Evolutionary conservation across 192 early-diverging fungal genomes (phyloP).

Genomic region (Rhizoclosmatium sp.): DNA sequence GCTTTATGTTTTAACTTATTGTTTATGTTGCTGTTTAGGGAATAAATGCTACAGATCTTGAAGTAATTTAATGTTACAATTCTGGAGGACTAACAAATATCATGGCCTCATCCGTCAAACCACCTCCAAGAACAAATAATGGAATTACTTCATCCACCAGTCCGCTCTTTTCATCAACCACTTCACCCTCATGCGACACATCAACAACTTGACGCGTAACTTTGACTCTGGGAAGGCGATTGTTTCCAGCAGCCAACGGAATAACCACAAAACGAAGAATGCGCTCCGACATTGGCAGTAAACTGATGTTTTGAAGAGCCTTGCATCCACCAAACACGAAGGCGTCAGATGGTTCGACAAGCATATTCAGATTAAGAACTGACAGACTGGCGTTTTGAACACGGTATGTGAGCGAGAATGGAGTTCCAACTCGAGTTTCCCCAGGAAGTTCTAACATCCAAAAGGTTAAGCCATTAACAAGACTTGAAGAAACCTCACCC

Average conservation of each 20-base stretch:
- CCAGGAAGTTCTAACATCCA: conserved; percentile 59
- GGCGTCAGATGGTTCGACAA: conserved; percentile 71
- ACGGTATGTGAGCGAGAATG: conserved; percentile 67
- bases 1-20: too few species aligned
- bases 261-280: conserved; percentile 67
- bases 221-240: conserved; percentile 59
- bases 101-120: conserved; percentile 17
- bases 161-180: not conserved
- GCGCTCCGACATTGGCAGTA: conserved; percentile 64
- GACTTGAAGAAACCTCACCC: conserved; percentile 28
- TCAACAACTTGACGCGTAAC: conserved; percentile 29
- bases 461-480: not conserved
- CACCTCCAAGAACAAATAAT: conserved; percentile 13
- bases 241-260: conserved; percentile 65
- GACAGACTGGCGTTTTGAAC: conserved; percentile 68
- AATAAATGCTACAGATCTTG: too few species aligned
- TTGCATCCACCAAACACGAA: conserved; percentile 78
- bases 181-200: conserved; percentile 1
- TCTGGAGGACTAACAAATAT: conserved; percentile 21
- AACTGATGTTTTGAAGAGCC: conserved; percentile 43
- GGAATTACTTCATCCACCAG: conserved; percentile 29
- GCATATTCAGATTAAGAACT: conserved; percentile 60
- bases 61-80: not conserved
- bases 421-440: conserved; percentile 57
- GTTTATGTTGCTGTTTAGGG: too few species aligned